Base-by-base conservation (phyloP, 1,284 basidiomycete genomes). In the Athelia psychrophila region DNA sequence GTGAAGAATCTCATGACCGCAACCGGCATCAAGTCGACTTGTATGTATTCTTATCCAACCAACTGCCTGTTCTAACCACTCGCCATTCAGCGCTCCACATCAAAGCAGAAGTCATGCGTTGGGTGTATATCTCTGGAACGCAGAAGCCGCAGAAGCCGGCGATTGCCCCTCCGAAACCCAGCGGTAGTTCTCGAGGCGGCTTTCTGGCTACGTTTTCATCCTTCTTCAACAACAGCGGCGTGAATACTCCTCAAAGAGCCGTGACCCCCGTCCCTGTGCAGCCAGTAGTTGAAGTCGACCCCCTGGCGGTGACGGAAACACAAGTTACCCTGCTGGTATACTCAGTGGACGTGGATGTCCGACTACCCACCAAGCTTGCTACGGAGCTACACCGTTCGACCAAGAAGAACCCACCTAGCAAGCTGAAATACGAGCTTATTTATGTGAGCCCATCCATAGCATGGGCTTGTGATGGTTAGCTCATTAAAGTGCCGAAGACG, bases 391-490 rank as follows among this genome's bases (percentile, higher is more conserved):
- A 93, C 60, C 79, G 96, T 48, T 93, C 93, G 9, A 99, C 95
- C 1, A 98, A 98, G 80, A 99, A 99, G 76, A 87, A 91, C 40
- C 90, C 94, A 0, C 97, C 97, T 0, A 75, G 73, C 8, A 80
- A 76, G 50, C 84, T 95, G 63, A 85, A 81, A 47, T 88, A 93
- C 52, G 86, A 91, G 58, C 74, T 99, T 19, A 93, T 99, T 42
- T 98, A 93, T 73, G 89, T 91, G 51, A 53, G 84, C 72, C 2
- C 35, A 19, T 25, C 25, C 10, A 18, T 44, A 24, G 25, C 45
- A 12, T 47, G 2, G 49, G 44, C 3, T 25, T 23, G 16, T 18
- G 33, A 32, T 33, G 18, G 15, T 44, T 44, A 13, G 42, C 40
- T 36, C 15, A 32, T 46, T 33, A 2, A 24, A 30, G 12, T 35